Base-by-base conservation (phyloP, 2,329 filamentous ascomycete genomes). In the Chaetomium sp. region DNA sequence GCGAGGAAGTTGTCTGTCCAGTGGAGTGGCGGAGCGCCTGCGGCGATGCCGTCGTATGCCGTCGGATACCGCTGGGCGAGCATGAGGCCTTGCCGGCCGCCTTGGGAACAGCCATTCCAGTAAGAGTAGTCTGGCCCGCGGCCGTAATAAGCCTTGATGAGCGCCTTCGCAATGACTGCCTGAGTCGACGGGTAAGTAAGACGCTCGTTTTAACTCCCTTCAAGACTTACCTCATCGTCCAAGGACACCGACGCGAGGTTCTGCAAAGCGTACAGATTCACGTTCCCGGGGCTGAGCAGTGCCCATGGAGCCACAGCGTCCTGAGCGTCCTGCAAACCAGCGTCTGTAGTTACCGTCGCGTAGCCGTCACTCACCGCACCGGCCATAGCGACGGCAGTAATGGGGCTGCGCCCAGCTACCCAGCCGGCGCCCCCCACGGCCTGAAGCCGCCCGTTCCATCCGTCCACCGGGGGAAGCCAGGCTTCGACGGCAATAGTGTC, bases 21-120 rank as follows among this genome's bases (percentile, higher is more conserved):
- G 55, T 77, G 70, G 7, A 80, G 66, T 5, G 80, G 83, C 1
- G 80, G 78, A 2, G 75, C 75, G 0, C 77, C 79, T 0, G 83
- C 83, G 7, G 82, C 72, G 45, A 85, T 80, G 25, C 83, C 83
- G 66, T 86, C 81, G 67, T 84, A 85, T 63, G 84, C 82, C 9
- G 82, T 75, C 0, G 83, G 83, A 68, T 80, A 85, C 19, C 77
- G 72, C 70, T 86, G 79, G 3, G 81, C 79, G 54, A 81, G 77
- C 67, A 81, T 82, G 35, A 83, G 71, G 16, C 83, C 84, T 73
- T 86, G 83, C 1, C 84, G 75, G 1, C 84, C 84, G 29, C 84
- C 84, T 0, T 81, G 84, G 1, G 81, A 83, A 70, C 84, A 86
- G 35, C 84, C 84, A 55, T 78, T 76, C 71, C 79, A 86, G 71